Evolutionary conservation across 164 flowering plant species (phyloP), one percentile per base, ranked within the genome.

Genomic region (Cinnamomum chago): DNA sequence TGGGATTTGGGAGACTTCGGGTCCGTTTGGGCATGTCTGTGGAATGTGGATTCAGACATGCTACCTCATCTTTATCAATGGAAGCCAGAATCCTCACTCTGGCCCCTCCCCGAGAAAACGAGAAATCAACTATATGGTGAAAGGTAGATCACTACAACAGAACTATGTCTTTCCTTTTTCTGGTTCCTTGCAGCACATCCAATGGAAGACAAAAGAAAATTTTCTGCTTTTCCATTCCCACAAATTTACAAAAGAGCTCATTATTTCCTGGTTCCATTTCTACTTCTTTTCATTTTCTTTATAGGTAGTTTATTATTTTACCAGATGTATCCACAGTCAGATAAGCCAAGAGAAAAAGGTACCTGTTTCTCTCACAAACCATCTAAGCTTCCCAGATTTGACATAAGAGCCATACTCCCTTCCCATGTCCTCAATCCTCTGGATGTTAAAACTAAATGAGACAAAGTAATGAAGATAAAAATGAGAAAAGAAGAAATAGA

Each of bases 331-430:
- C 67, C 28, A 40, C 23, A 23, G 67, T 64, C 25, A 64, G 67
- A 25, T 5, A 24, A 24, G 15, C 40, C 35, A 50, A 68, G 33
- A 13, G 4, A 0, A 72, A 10, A 25, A 14, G 20, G 30, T 65
- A 95, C 99, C 99, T 82, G 98, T 95, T 87, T 93, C 92, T 83
- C 98, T 89, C 25, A 95, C 98, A 86, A 95, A 95, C 99, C 99
- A 95, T 75, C 80, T 75, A 47, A 87, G 81, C 75, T 87, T 83
- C 67, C 97, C 98, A 62, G 93, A 86, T 84, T 82, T 88, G 70
- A 90, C 76, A 78, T 79, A 84, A 20, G 88, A 83, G 7, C 99
- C 99, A 74, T 83, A 90, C 3, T 93, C 98, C 83, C 76, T 93
- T 33, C 98, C 99, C 81, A 90, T 92, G 81, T 95, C 96, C 79